Evolutionary conservation across 768 basidiomycete species (phyloP), one percentile per base, ranked within the genome.

Genomic region (Lentinula aciculospora): DNA sequence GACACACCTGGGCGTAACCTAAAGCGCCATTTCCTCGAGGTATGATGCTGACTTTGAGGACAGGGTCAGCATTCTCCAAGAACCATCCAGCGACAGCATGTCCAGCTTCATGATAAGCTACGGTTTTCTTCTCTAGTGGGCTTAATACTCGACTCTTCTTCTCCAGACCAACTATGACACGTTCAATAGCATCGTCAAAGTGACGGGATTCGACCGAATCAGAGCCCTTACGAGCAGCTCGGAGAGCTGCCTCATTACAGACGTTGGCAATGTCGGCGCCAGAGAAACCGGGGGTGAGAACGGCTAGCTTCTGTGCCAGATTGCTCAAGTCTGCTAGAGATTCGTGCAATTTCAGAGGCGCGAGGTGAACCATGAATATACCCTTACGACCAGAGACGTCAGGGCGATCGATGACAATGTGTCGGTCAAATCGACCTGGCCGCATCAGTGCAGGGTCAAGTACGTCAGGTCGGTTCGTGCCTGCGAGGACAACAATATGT

Each of bases 251-350:
- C 71, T 99, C 97, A 69, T 99, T 99, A 70, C 94, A 97, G 19
- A 98, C 96, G 65, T 99, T 99, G 60, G 97, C 97, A 63, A 99
- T 96, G 68, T 99, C 97, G 2, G 97, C 97, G 63, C 97, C 97
- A 13, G 94, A 97, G 75, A 99, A 98, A 1, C 97, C 97, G 19
- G 97, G 96, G 0, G 97, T 98, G 40, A 98, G 84, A 19, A 98
- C 91, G 3, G 92, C 94, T 53, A 99, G 84, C 72, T 98, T 98
- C 67, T 95, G 91, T 2, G 95, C 88, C 59, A 98, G 81, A 17
- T 72, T 68, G 53, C 79, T 70, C 57, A 79, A 63, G 62, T 82
- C 78, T 39, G 76, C 71, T 42, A 89, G 75, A 1, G 73, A 68
- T 37, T 78, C 74, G 34, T 83, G 72, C 6, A 98, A 82, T 40